These are phyloP conservation scores for Cyclocybe aegerita DNA, from an alignment of 768 basidiomycete genomes.

Conservation along the genomic window DNA sequence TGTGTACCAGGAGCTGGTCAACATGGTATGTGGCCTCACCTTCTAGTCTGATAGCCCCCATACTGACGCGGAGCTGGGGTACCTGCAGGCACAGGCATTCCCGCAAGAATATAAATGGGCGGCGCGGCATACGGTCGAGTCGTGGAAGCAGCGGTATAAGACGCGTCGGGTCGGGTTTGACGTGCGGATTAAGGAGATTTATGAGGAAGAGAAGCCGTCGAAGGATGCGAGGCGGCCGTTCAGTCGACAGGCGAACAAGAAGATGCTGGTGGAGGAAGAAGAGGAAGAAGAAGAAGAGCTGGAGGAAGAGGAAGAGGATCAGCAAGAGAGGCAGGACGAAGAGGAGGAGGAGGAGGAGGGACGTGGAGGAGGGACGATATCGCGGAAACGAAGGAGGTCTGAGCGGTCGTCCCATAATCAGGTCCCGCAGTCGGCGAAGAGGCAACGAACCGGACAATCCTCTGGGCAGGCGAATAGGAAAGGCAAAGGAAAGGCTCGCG, in stretches of 20 bases:
- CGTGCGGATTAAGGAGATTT: slow-evolving; percentile 28
- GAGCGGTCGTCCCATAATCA: not conserved
- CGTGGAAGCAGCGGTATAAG: slow-evolving; percentile 50
- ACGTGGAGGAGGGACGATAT: not conserved
- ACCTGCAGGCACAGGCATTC: slow-evolving; percentile 15
- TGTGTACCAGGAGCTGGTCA: slow-evolving; percentile 24
- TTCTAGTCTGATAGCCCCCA: not conserved
- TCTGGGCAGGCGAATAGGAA: not conserved
- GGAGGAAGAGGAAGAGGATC: slow-evolving; percentile 1
- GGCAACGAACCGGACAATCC: not conserved
- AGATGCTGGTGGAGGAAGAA: slow-evolving; percentile 20
- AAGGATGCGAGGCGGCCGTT: not conserved
- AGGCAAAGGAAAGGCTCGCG: slow-evolving; percentile 6
- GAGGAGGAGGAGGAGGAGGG: slow-evolving; percentile 11
- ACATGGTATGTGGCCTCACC: not conserved
- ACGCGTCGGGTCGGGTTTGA: slow-evolving; percentile 34
- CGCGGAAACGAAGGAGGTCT: slow-evolving; percentile 6
- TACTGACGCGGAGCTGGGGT: not conserved
- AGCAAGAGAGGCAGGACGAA: slow-evolving; percentile 4
- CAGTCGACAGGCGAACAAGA: slow-evolving; percentile 25
- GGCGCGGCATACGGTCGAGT: slow-evolving; percentile 39
- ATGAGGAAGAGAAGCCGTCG: slow-evolving; percentile 6
- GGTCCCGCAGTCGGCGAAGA: not conserved
- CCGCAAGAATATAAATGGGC: slow-evolving; percentile 36
- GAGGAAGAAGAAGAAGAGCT: not conserved